Conservation (phyloP, 2,329 filamentous ascomycete genomes). For the Aspergillus spinulosporus region DNA sequence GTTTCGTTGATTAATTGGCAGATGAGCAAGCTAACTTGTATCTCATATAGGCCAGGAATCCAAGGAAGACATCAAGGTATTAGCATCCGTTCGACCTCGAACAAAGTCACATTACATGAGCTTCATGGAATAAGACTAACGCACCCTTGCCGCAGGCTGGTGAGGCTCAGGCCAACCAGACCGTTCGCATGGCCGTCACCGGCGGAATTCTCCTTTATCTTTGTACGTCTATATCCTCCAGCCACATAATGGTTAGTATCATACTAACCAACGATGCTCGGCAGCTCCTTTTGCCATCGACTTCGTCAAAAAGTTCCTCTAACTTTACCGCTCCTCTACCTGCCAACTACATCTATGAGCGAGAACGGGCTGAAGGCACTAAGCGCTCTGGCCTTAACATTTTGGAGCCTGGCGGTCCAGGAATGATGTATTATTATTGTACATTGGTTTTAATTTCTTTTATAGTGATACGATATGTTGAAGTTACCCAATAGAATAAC, state of each 20-base stretch:
- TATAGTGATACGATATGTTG: slow-evolving; percentile 12
- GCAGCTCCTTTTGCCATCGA: slow-evolving; percentile 53
- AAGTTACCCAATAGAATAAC: slow-evolving; percentile 1
- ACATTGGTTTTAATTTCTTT: slow-evolving; percentile 22
- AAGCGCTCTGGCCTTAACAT: slow-evolving; percentile 4
- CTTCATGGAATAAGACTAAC: slow-evolving; percentile 15
- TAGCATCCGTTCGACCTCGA: background rate
- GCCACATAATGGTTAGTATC: background rate
- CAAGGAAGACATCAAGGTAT: slow-evolving; percentile 48
- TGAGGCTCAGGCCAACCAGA: slow-evolving; percentile 55
- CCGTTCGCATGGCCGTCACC: slow-evolving; percentile 56
- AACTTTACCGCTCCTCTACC: slow-evolving; percentile 23
- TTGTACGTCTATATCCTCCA: slow-evolving; percentile 48
- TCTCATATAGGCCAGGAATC: slow-evolving; percentile 42
- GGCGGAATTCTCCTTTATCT: slow-evolving; percentile 61
- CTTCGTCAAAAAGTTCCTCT: slow-evolving; percentile 50
- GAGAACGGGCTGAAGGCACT: background rate
- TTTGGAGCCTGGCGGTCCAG: slow-evolving; percentile 9
- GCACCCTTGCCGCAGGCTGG: slow-evolving; percentile 37
- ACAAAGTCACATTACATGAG: background rate
- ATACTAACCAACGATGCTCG: background rate
- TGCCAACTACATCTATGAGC: background rate
- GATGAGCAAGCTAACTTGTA: background rate
- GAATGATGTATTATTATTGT: slow-evolving; percentile 41
- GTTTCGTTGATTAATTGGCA: background rate